These are phyloP conservation scores for Allantophomopsis cytisporea DNA, from an alignment of 2,329 filamentous ascomycete species.

Conservation along the genomic window DNA sequence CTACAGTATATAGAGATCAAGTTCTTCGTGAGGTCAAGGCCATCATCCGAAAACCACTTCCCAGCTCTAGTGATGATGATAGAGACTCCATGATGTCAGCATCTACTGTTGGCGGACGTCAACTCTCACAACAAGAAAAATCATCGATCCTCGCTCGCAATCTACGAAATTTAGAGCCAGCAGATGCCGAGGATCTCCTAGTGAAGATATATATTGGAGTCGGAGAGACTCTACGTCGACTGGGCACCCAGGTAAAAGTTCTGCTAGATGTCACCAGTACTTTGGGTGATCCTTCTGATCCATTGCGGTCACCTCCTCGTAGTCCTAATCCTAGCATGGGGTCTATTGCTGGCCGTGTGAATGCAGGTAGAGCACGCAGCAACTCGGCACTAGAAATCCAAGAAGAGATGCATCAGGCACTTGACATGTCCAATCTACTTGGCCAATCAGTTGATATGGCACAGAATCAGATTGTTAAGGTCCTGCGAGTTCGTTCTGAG, in stretches of 20 bases:
- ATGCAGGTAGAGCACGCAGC: conserved; percentile 3
- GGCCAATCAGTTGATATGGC: conserved; percentile 71
- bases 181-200: conserved; percentile 75
- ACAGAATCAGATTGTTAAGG: conserved; percentile 62
- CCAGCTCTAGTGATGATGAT: conserved; percentile 89
- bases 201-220: conserved; percentile 75
- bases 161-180: conserved; percentile 66
- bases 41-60: conserved; percentile 72
- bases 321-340: conserved; percentile 16
- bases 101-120: conserved; percentile 60
- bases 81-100: conserved; percentile 78
- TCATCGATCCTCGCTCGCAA: conserved; percentile 81
- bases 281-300: conserved; percentile 29
- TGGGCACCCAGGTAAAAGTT: conserved; percentile 87
- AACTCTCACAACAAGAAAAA: conserved; percentile 72
- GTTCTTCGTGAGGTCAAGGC: conserved; percentile 77
- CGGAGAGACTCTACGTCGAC: conserved; percentile 70
- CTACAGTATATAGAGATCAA: conserved; percentile 72
- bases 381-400: conserved; percentile 33
- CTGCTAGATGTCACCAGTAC: conserved; percentile 87
- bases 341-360: conserved; percentile 12
- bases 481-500: conserved; percentile 65
- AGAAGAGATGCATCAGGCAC: conserved; percentile 61
- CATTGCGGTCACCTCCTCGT: conserved; percentile 16
- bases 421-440: conserved; percentile 67